Evolutionary conservation across 2,329 filamentous ascomycete species (phyloP).

Genomic region (Colletotrichum lentis): DNA sequence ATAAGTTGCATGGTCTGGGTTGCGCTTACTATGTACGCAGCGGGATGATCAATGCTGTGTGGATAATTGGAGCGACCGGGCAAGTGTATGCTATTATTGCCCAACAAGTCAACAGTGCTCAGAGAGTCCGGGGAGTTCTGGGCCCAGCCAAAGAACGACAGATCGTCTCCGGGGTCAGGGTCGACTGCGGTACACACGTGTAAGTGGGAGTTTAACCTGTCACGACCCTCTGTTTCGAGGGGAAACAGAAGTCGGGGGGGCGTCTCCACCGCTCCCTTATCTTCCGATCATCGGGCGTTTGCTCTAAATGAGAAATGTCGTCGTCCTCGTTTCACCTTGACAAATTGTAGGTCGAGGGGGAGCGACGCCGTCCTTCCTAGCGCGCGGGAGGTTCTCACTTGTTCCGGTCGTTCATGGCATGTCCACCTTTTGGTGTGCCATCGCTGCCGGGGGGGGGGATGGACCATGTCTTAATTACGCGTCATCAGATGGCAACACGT

Average conservation of each 20-base stretch:
- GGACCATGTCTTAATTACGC: conserved; percentile 28
- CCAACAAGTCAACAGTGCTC: conserved; percentile 1
- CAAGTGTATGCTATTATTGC: neutral
- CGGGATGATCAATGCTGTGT: conserved; percentile 19
- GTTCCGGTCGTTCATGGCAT: neutral
- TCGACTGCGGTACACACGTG: neutral
- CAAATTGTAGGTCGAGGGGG: neutral
- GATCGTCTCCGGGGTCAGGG: conserved; percentile 22
- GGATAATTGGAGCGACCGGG: conserved; percentile 6
- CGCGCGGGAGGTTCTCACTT: neutral
- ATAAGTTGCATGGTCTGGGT: neutral
- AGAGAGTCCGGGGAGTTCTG: conserved; percentile 11
- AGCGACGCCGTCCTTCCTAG: conserved; percentile 1
- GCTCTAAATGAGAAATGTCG: conserved; percentile 21
- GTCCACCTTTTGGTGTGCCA: neutral
- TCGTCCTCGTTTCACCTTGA: conserved; percentile 31
- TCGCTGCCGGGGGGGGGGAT: conserved; percentile 1
- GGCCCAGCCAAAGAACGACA: conserved; percentile 13
- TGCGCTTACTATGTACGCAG: conserved; percentile 14
- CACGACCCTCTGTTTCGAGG: conserved; percentile 26
- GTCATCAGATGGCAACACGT: conserved; percentile 25
- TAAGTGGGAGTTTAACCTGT: conserved; percentile 10
- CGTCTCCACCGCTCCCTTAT: conserved; percentile 31
- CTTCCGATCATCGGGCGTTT: conserved; percentile 26
- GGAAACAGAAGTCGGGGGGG: conserved; percentile 1